These are phyloP conservation scores for Mycena epipterygia DNA, from an alignment of 768 basidiomycete genomes.

Conservation along the genomic window DNA sequence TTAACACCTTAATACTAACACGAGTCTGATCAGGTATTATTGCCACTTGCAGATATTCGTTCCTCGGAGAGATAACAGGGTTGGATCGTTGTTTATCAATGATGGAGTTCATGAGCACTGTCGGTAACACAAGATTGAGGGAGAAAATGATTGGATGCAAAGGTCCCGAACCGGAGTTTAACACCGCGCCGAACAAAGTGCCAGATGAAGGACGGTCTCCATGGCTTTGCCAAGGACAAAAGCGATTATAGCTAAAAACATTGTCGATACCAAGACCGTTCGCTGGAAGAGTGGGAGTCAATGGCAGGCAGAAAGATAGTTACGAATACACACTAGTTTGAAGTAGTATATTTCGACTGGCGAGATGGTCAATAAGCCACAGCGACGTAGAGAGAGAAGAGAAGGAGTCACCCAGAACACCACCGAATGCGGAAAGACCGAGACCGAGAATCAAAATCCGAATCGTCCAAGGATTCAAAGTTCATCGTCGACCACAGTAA, in stretches of 20 bases:
- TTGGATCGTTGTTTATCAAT: constrained; percentile 63
- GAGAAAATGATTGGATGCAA: neutral
- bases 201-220: constrained; percentile 63
- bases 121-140: constrained; percentile 14
- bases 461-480: constrained; percentile 61
- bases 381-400: constrained; percentile 15
- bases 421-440: constrained; percentile 63
- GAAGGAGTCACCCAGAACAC: constrained; percentile 57
- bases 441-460: constrained; percentile 61
- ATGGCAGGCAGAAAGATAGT: neutral
- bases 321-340: constrained; percentile 58
- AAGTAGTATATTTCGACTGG: constrained; percentile 73
- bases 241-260: constrained; percentile 68
- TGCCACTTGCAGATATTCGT: constrained; percentile 62
- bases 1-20: too few relatives aligned
- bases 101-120: constrained; percentile 72
- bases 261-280: constrained; percentile 63
- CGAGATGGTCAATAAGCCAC: constrained; percentile 16
- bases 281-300: constrained; percentile 49
- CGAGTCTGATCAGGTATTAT: too few relatives aligned
- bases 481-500: constrained; percentile 61
- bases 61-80: constrained; percentile 67
- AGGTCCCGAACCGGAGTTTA: constrained; percentile 57
- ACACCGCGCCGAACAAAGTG: constrained; percentile 61
- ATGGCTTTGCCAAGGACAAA: constrained; percentile 64